Conservation (phyloP, 129 eudicot genomes). For the Sambucus nigra region DNA sequence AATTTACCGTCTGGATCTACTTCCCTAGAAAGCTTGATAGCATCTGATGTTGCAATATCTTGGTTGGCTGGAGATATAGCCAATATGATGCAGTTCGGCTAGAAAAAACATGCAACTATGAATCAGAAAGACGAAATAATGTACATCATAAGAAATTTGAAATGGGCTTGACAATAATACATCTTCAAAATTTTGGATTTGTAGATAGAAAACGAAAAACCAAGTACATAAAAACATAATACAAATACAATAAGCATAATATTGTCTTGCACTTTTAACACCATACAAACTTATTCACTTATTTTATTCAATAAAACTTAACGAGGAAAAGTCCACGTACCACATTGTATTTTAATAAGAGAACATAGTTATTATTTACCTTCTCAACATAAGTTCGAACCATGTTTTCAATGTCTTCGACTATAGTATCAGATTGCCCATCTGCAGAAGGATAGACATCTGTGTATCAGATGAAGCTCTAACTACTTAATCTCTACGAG, state of each 20-base stretch:
- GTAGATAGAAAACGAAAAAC: no score
- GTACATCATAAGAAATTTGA: neutral
- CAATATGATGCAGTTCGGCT: constrained; percentile 51
- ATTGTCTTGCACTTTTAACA: neutral
- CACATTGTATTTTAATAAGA: neutral
- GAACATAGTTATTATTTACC: constrained; percentile 10
- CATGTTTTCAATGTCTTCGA: constrained; percentile 54
- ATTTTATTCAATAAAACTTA: neutral
- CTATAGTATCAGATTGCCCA: constrained; percentile 44
- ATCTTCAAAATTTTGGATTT: no score
- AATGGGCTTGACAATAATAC: neutral
- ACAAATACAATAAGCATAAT: neutral
- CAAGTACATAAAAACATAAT: neutral
- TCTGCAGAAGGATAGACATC: constrained; percentile 15
- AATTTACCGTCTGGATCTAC: no score
- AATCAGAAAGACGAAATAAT: neutral
- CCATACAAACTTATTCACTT: neutral
- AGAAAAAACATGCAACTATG: neutral
- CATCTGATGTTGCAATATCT: no score
- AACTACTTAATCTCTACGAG: neutral
- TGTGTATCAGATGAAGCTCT: constrained; percentile 2
- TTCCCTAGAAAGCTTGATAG: no score
- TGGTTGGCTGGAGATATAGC: no score
- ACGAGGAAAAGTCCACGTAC: neutral
- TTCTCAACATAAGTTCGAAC: constrained; percentile 45